A percentile compares a stretch with the other conserved stretches of the same genome.
phyloP scores from a whole-genome alignment of 2,329 filamentous ascomycete species.

The Niveomyces coronatus region DNA sequence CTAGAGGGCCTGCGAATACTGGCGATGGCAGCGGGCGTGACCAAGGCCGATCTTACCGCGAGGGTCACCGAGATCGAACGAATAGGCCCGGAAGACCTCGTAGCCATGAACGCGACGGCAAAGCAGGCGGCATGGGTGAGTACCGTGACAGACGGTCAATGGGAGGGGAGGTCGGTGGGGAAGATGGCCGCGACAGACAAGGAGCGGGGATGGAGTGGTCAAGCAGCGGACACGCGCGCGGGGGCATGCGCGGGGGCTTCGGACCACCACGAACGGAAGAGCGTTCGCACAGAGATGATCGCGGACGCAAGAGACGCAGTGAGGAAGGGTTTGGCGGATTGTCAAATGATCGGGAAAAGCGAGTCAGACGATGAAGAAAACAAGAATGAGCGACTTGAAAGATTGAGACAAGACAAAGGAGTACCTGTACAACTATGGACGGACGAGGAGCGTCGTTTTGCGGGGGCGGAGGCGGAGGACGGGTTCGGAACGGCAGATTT shows the following conservation, averaged over 20 bases:
- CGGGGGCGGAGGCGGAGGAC: too few species aligned
- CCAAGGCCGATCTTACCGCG: slow-evolving; percentile 33
- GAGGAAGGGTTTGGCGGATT: slow-evolving; percentile 34
- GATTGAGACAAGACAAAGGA: not conserved
- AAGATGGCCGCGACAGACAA: slow-evolving; percentile 18
- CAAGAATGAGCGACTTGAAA: slow-evolving; percentile 6
- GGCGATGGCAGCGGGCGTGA: slow-evolving; percentile 19
- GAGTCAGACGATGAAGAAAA: slow-evolving; percentile 34
- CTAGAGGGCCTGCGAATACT: slow-evolving; percentile 22
- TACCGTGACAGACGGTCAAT: slow-evolving; percentile 33
- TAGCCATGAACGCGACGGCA: slow-evolving; percentile 39
- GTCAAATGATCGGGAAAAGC: slow-evolving; percentile 41
- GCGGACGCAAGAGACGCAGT: slow-evolving; percentile 33
- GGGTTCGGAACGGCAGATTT: too few species aligned
- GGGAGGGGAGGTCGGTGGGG: slow-evolving; percentile 19
- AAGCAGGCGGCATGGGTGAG: slow-evolving; percentile 35
- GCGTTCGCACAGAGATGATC: slow-evolving; percentile 27
- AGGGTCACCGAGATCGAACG: slow-evolving; percentile 31
- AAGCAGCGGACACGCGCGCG: too few species aligned
- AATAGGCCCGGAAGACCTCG: slow-evolving; percentile 32
- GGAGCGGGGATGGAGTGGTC: slow-evolving; percentile 13
- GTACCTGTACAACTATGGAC: not conserved
- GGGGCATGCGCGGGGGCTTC: slow-evolving; percentile 10
- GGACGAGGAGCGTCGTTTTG: too few species aligned
- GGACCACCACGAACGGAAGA: slow-evolving; percentile 21